Conservation (phyloP, 495 filamentous ascomycete species). For the Penicillium subrubescens region DNA sequence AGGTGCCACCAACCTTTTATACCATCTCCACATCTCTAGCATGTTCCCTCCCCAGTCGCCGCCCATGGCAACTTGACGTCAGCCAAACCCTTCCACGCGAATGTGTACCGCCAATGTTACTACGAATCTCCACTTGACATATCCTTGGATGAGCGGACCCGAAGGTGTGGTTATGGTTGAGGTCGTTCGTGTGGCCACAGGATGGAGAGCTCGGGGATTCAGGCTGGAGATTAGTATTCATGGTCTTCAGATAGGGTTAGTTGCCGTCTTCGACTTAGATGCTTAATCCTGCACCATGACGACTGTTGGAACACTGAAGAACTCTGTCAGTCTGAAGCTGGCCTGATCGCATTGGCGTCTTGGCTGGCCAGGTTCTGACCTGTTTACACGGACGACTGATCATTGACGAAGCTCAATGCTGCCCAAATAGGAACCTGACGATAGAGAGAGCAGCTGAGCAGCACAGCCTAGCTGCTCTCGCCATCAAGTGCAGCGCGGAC, state of each 20-base stretch:
- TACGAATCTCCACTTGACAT: neutral
- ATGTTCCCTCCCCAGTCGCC: constrained; percentile 3
- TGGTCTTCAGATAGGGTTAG: neutral
- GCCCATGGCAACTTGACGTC: constrained; percentile 35
- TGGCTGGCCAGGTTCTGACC: neutral
- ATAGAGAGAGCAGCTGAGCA: neutral
- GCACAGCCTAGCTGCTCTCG: neutral
- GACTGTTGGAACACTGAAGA: neutral
- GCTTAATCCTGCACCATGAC: neutral
- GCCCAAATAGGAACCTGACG: neutral
- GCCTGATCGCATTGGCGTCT: neutral
- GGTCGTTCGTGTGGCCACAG: neutral
- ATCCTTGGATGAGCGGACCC: neutral
- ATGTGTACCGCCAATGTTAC: neutral
- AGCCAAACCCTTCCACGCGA: constrained; percentile 9
- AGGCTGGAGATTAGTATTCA: neutral
- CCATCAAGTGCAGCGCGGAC: neutral
- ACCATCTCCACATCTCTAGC: constrained; percentile 16
- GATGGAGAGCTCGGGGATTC: neutral
- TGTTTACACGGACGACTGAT: neutral
- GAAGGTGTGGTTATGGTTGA: neutral
- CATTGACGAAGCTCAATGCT: neutral
- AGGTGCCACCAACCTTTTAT: neutral
- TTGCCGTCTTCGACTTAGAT: neutral
- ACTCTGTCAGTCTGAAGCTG: neutral